Base-by-base conservation (phyloP, 306 rosid genomes). In the Castanospermum australe region DNA sequence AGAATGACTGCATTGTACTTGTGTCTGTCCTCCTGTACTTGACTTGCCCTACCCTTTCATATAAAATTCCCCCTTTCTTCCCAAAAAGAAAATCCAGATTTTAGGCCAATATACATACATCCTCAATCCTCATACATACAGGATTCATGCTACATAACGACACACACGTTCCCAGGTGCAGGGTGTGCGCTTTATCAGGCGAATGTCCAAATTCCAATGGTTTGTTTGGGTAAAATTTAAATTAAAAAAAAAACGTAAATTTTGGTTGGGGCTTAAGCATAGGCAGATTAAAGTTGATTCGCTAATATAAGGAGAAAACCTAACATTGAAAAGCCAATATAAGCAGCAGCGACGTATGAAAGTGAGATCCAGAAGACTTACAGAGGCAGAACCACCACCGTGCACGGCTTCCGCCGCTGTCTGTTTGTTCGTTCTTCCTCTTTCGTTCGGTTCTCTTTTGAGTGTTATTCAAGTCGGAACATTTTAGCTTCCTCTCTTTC, bases 331-430 rank as follows among this genome's bases (percentile, higher is more conserved):
- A 15, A 12, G 20, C 17, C 2, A 28, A 32, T n/a, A 2, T 8
- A 54, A 25, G 13, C 2, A n/a, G 36, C 20, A 32, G 20, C 30
- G 5, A 21, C 5, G 2, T 7, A 67, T 44, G 50, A 39, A 28
- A 44, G 47, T 42, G 71, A 44, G 81, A 78, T 82, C 67, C 39
- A 38, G 71, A 64, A 78, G 12, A 86, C 89, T 82, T 82, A 82
- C 84, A 32, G 67, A 82, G 25, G 68, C 54, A 51, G 74, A 62
- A 82, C 24, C 82, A 20, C 75, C 69, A 47, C 86, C 60, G 75
- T 21, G 18, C 67, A 48, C 77, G 32, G 50, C 70, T 62, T 21
- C 77, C 67, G 61, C 59, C 78, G 73, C 78, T 82, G 78, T 15
- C 73, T n/a, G n/a, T n/a, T n/a, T n/a, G n/a, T 9, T 77, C 15